Base-by-base conservation (phyloP, 441 rosid species). In the Syzygium syzygioides region DNA sequence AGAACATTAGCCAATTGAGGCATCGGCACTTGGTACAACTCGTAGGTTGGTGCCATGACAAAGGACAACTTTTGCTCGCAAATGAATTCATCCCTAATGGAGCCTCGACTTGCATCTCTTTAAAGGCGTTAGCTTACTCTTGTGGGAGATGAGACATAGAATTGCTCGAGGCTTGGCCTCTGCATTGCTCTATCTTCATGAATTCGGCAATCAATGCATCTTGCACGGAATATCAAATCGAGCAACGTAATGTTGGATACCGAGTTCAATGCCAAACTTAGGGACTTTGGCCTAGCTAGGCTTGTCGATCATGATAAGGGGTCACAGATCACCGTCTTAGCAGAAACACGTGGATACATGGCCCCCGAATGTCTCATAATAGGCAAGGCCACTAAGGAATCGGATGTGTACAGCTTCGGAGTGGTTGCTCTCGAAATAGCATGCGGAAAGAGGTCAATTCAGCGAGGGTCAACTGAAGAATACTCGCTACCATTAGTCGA, bases 201-300 rank as follows among this genome's bases (percentile, higher is more conserved):
- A 86, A 50, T 85, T 56, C 0, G 8, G 79, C 64, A 53, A 60
- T 6, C 79, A 79, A 54, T 3, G 86, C 15, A 48, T 89, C 19
- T 30, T 89, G 55, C 88, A 79, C 48, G 64, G 30, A 86, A 55
- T 83, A 79, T 89, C 32, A 89, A 86, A 28, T 71, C 34, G 2
- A 89, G 88, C 90, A 86, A 86, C 34, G 2, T 59, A 56, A 45
- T 86, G 86, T 85, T 86, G 20, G 86, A 89, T 25, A 55, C 88
- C 6, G 2, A 55, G 54, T 89, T 89, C 60, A 50, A 86, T 25
- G 64, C 84, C 15, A 86, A 79, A 32, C 41, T 86, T 19, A 86
- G 90, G 28, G 90, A 89, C 87, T 86, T 89, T 32, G 86, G 90
- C 13, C 50, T 89, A 26, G 88, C 86, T 23, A 86, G 18, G 55